Evolutionary conservation across 129 eudicot species (phyloP), one percentile per base, ranked within the genome.

Genomic region (Helichrysum umbraculigerum): DNA sequence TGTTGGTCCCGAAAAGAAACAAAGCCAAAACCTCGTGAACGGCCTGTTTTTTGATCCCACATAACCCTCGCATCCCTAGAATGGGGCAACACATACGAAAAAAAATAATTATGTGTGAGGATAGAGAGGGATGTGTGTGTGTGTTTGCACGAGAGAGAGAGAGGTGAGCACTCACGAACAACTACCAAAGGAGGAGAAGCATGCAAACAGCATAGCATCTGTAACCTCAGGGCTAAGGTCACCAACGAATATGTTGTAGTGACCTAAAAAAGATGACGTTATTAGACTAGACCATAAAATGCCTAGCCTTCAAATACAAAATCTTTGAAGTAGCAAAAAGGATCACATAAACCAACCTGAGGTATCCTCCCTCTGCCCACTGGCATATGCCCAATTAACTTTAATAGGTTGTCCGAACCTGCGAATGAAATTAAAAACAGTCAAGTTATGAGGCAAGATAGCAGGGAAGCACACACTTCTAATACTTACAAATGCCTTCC

Each of bases 151-250:
- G 41, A 6, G 32, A 0, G 57, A 5, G 57, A 73, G 69, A 64
- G 67, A 54, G 32, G 29, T 1, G 3, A n/a, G 63, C 39, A 56
- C 98, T 90, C 78, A 92, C 95, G 96, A 90, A 74, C 98, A 93
- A 78, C 87, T 88, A 39, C 92, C 75, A 77, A 79, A 93, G 56
- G 85, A 88, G 62, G 98, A 93, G 79, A 93, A 90, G 81, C 92
- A 90, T 29, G 94, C 89, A 88, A 74, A 90, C 73, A 93, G 80
- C 89, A 82, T 90, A 68, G 98, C 95, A 87, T 93, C 98, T 68
- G 96, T 93, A 69, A 93, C 96, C 80, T 92, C 98, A 65, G 98
- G 87, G 86, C 96, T 88, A 56, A 92, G 98, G 74, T 92, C 98
- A 67, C 98, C 98, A 69, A 90, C 94, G 79, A 92, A 92, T 70